These are phyloP conservation scores for Globisporangium nodosum DNA, from an alignment of 352 stramenopile genomes.

Conservation along the genomic window DNA sequence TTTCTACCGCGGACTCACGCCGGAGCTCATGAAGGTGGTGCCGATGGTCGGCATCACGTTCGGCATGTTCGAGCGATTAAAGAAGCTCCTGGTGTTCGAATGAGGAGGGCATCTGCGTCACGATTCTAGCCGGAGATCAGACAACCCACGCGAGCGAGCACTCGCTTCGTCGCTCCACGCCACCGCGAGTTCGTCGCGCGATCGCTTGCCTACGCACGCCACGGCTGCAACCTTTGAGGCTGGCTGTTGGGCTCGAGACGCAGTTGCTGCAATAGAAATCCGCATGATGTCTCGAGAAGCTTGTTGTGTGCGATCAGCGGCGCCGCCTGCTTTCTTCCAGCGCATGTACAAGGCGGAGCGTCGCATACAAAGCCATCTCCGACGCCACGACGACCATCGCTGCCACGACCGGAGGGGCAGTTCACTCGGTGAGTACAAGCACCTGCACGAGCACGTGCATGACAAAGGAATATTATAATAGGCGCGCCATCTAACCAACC, in stretches of 20 bases:
- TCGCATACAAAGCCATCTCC: not conserved
- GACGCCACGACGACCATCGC: not conserved
- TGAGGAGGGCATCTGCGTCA: conserved; percentile 18
- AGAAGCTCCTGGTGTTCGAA: conserved; percentile 84
- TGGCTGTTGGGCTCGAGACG: not conserved
- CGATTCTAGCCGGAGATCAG: not conserved
- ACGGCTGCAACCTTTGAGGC: not conserved
- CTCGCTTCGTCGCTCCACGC: too few species aligned
- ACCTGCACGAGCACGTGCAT: not conserved
- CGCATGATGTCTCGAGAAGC: too few species aligned
- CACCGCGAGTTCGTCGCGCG: not conserved
- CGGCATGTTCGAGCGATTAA: conserved; percentile 93
- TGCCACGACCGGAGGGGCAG: not conserved
- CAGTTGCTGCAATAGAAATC: conserved; percentile 7
- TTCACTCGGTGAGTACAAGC: too few species aligned
- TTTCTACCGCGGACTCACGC: conserved; percentile 88
- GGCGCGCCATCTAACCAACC: not conserved
- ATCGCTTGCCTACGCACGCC: too few species aligned
- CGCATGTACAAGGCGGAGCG: not conserved
- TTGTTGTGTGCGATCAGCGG: too few species aligned
- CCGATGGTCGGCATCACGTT: conserved; percentile 97
- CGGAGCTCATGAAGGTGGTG: conserved; percentile 96
- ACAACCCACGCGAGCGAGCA: not conserved
- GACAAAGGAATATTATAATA: not conserved
- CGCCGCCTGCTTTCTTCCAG: too few species aligned